Conservation (phyloP, 139 green algal genomes). For the Monoraphidium neglectum region DNA sequence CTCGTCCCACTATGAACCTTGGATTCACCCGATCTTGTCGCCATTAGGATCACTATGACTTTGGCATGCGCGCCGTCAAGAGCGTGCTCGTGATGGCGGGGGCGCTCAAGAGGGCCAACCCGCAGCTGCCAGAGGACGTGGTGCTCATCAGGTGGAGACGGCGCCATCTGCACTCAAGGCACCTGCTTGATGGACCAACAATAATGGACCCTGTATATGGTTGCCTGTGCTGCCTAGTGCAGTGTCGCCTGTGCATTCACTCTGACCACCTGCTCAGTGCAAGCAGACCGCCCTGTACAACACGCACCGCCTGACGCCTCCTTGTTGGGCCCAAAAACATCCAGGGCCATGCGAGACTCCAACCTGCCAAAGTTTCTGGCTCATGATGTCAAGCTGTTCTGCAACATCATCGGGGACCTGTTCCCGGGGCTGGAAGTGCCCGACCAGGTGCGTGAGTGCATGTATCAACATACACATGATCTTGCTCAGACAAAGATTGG, state of each 20-base stretch:
- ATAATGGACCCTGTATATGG: too few species aligned
- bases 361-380: constrained; percentile 91
- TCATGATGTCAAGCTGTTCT: constrained; percentile 81
- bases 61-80: constrained; percentile 90
- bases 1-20: too few species aligned
- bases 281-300: neutral
- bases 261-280: neutral
- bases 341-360: constrained; percentile 78
- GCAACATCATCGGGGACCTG: constrained; percentile 84
- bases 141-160: constrained; percentile 59
- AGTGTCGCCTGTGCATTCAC: too few species aligned
- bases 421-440: constrained; percentile 79
- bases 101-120: constrained; percentile 74
- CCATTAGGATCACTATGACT: constrained; percentile 71
- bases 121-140: constrained; percentile 61
- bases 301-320: too few species aligned
- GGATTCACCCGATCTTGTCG: too few species aligned
- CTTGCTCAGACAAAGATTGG: too few species aligned
- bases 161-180: too few species aligned
- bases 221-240: too few species aligned
- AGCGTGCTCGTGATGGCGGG: constrained; percentile 88
- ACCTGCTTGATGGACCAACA: too few species aligned
- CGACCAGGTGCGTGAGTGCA: constrained; percentile 56
- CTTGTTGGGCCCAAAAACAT: too few species aligned
- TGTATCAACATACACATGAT: too few species aligned